These are phyloP conservation scores for Terana coerulea DNA, from an alignment of 768 basidiomycete genomes.

Conservation along the genomic window DNA sequence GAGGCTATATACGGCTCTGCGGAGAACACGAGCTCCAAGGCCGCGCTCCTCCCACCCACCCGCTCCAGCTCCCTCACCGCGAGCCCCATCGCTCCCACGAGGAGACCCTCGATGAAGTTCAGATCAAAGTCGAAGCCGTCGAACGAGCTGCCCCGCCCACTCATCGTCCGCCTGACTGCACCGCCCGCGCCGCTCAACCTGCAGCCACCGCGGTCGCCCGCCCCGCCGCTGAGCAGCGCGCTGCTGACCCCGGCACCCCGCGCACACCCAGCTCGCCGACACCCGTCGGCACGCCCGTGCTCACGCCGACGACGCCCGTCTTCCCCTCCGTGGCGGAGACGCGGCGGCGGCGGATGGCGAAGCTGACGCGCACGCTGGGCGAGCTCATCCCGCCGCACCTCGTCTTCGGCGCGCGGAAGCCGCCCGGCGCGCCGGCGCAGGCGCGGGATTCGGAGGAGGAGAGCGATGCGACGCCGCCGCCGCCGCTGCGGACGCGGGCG, in stretches of 20 bases:
- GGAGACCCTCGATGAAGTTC: conserved; percentile 11
- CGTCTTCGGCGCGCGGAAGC: conserved; percentile 30
- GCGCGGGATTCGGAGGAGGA: neutral
- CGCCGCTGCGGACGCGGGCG: neutral
- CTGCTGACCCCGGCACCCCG: conserved; percentile 2
- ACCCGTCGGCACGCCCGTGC: neutral
- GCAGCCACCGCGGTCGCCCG: neutral
- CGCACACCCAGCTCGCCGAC: conserved; percentile 4
- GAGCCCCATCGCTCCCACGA: neutral
- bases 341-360: conserved; percentile 50
- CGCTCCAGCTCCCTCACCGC: neutral
- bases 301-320: conserved; percentile 22
- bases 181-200: neutral
- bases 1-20: conserved; percentile 3
- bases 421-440: neutral
- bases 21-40: neutral
- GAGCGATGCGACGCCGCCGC: neutral
- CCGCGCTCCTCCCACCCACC: conserved; percentile 3
- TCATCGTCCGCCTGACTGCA: conserved; percentile 10
- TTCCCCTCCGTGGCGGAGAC: conserved; percentile 29
- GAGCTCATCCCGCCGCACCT: conserved; percentile 57
- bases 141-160: conserved; percentile 8
- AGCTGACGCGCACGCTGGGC: conserved; percentile 53
- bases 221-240: neutral
- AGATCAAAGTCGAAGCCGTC: neutral